Evolutionary conservation across 306 rosid genomes (phyloP), one percentile per base, ranked within the genome.

Genomic region (Acmispon strigosus): DNA sequence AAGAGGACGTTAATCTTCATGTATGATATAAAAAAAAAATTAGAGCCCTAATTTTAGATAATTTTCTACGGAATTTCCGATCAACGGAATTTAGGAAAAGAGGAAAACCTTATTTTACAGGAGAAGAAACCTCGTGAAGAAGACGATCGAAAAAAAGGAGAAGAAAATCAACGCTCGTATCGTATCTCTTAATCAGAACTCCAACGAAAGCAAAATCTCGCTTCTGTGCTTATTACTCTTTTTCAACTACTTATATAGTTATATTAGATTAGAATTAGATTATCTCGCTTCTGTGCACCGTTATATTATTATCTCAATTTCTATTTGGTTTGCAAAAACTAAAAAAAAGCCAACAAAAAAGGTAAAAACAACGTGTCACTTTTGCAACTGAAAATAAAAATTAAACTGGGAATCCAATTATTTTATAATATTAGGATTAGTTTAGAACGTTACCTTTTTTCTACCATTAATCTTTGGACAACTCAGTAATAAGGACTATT

Each of bases 121-220:
- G n/a, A n/a, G n/a, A n/a, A n/a, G n/a, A n/a, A 78, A 88, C 82
- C 88, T 83, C 24, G 69, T 32, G 79, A 52, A 76, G 81, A 48
- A 2, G 37, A 32, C 47, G 80, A 81, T 59, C 74, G 43, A 45
- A 22, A 22, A 22, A 22, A 2, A 22, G 24, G 2, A 22, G 24
- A 22, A 22, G 24, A 47, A 19, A 67, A 59, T 60, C 62, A 58
- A 52, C 56, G 73, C 76, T 79, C 51, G 45, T 15, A 39, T 62
- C 3, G 3, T 32, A 5, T 32, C 36, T 45, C 36, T 55, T 62
- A 62, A 75, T 75, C 75, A 60, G 54, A 49, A 74, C 74, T 39
- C 74, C 73, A 78, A 34, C 69, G 64, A 56, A 66, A 66, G 15
- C 72, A 34, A 27, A 66, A 50, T 44, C 27, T 50, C 0, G 72